Percentiles rank a stretch among this genome's conserved stretches.
These are phyloP conservation scores for Trichophyton simii DNA, from an alignment of 2,329 filamentous ascomycete species.

Conservation along the genomic window DNA sequence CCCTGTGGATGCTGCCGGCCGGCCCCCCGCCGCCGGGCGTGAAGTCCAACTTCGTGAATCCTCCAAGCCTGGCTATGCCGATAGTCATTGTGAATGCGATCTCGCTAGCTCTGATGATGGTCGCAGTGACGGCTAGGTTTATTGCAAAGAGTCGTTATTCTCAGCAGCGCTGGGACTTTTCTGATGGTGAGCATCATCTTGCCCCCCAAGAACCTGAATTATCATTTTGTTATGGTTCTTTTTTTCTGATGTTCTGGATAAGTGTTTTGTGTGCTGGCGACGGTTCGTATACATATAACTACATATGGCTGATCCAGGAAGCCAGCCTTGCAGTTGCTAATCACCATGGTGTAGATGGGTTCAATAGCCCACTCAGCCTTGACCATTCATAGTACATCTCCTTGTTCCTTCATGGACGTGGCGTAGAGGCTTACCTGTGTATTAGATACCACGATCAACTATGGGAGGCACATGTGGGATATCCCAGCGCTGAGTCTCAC, in stretches of 20 bases:
- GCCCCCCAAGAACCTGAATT: background rate
- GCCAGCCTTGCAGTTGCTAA: background rate
- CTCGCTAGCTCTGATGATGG: background rate
- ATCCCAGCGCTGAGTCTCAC: background rate
- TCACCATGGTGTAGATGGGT: background rate
- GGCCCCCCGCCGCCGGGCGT: background rate
- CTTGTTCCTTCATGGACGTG: background rate
- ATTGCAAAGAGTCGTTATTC: background rate
- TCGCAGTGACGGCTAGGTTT: background rate
- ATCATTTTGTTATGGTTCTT: background rate
- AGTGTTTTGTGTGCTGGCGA: background rate
- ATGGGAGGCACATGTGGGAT: background rate
- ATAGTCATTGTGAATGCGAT: background rate
- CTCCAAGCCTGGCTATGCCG: background rate
- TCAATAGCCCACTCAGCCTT: background rate
- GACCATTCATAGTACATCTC: background rate
- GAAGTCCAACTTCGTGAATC: background rate
- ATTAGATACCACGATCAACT: background rate
- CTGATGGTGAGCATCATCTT: background rate
- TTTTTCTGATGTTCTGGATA: background rate
- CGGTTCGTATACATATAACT: background rate
- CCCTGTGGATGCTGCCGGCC: background rate
- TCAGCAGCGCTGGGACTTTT: background rate
- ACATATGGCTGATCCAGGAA: background rate
- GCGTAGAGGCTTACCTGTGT: background rate